phyloP scores from a whole-genome alignment of 2,329 filamentous ascomycete species.

The Verruconis gallopava region DNA sequence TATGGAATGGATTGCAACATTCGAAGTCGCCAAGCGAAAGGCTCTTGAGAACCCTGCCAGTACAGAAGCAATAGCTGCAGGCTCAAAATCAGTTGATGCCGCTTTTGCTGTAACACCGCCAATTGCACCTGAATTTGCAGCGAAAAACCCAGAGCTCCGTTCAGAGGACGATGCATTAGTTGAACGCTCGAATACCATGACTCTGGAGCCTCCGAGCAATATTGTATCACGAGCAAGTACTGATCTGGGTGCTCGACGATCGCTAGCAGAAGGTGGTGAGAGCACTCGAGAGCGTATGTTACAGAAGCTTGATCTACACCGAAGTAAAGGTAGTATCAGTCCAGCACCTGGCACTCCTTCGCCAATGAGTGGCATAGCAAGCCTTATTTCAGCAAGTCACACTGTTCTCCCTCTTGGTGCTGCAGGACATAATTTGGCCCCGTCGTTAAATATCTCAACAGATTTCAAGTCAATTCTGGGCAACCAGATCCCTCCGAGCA shows the following conservation, averaged over 20 bases:
- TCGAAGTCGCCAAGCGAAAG: conserved; percentile 86
- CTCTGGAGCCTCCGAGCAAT: conserved; percentile 24
- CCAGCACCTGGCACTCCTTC: conserved; percentile 18
- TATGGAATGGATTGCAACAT: conserved; percentile 88
- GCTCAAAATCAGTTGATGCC: conserved; percentile 40
- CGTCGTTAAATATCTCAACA: conserved; percentile 11
- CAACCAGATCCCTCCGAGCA: conserved; percentile 43
- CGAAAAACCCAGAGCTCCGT: conserved; percentile 58
- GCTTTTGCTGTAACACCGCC: conserved; percentile 90
- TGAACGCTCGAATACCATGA: conserved; percentile 47
- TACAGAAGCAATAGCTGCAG: conserved; percentile 28
- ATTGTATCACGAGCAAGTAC: conserved; percentile 53
- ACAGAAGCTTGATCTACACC: conserved; percentile 80
- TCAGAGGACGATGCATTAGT: conserved; percentile 41
- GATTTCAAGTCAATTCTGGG: conserved; percentile 15
- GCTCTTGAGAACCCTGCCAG: conserved; percentile 63
- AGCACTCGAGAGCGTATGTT: conserved; percentile 75
- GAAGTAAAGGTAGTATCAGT: conserved; percentile 53
- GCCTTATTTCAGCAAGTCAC: conserved; percentile 75
- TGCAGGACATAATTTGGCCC: conserved; percentile 2
- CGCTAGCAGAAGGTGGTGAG: conserved; percentile 47
- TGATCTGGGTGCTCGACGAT: conserved; percentile 49
- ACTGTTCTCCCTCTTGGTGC: conserved; percentile 53
- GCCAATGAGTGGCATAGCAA: conserved; percentile 58
- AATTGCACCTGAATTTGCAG: conserved; percentile 79